Percentiles rank a stretch among this genome's conserved stretches.
These are phyloP conservation scores for Parietaria judaica DNA, from an alignment of 306 rosid genomes.

Conservation along the genomic window DNA sequence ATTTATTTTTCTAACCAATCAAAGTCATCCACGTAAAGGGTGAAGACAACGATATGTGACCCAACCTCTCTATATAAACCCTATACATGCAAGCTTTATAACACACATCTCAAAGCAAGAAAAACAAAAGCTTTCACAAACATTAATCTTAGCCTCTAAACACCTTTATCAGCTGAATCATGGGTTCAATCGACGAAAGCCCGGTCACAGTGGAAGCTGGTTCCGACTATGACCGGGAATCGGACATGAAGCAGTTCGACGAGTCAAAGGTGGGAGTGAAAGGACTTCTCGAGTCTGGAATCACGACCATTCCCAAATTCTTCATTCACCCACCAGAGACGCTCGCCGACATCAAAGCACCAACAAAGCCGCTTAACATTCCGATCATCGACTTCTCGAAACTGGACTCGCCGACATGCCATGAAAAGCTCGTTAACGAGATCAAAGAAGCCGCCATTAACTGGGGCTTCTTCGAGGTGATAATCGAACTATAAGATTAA, in stretches of 20 bases:
- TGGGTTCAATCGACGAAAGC: neutral
- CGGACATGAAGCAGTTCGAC: slow-evolving; percentile 4
- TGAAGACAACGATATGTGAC: neutral
- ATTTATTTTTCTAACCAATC: too few species aligned
- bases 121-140: neutral
- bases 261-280: slow-evolving; percentile 3
- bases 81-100: neutral
- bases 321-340: slow-evolving; percentile 7
- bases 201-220: neutral
- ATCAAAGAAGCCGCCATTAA: slow-evolving; percentile 27
- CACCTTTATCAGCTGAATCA: neutral
- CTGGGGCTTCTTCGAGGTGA: slow-evolving; percentile 37
- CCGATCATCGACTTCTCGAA: slow-evolving; percentile 38
- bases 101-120: neutral
- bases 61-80: neutral
- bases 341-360: neutral
- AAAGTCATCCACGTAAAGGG: too few species aligned
- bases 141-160: neutral
- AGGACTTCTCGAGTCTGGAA: slow-evolving; percentile 1
- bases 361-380: slow-evolving; percentile 2
- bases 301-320: neutral
- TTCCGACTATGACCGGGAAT: neutral
- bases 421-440: slow-evolving; percentile 22
- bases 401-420: slow-evolving; percentile 4
- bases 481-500: neutral